Base-by-base conservation (phyloP, 768 basidiomycete genomes). In the Phylloporus sp. region DNA sequence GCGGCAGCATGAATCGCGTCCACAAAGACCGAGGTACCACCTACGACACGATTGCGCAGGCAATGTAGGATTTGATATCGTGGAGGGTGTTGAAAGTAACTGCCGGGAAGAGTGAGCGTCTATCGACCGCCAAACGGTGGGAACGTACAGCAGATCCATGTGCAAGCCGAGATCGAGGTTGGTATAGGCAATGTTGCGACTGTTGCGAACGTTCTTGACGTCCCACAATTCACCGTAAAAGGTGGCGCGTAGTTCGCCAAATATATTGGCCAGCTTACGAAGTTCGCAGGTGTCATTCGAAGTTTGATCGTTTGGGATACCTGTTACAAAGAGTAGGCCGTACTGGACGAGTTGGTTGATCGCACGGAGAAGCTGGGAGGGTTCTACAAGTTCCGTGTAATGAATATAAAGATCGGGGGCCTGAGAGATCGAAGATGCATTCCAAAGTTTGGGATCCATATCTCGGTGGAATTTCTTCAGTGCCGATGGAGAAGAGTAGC, bases 151-250 rank as follows among this genome's bases (percentile, higher is more conserved):
- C 0, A 98, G 73, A 72, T 98, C 95, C 88, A 91, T 91, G 62
- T 97, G 95, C 20, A 95, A 65, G 0, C 87, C 95, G 9, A 99
- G 76, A 58, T 90, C 79, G 23, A 97, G 76, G 66, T 93, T 85
- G 12, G 95, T 99, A 66, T 97, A 97, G 4, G 95, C 95, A 50
- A 99, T 92, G 67, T 99, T 99, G 58, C 76, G 80, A 61, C 88
- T 88, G 49, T 90, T 76, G 36, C 68, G 72, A 35, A 84, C 60
- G 54, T 85, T 90, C 71, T 82, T 81, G 24, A 98, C 95, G 66
- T 97, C 83, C 92, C 93, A 97, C 2, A 86, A 64, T 40, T 78
- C 74, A 0, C 95, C 95, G 59, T 99, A 99, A 67, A 97, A 95
- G 9, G 94, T 98, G 40, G 78, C 73, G 24, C 92, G 75, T 24